Base-by-base conservation (phyloP, 148 eudicot species). In the Tetragonia tetragonoides region DNA sequence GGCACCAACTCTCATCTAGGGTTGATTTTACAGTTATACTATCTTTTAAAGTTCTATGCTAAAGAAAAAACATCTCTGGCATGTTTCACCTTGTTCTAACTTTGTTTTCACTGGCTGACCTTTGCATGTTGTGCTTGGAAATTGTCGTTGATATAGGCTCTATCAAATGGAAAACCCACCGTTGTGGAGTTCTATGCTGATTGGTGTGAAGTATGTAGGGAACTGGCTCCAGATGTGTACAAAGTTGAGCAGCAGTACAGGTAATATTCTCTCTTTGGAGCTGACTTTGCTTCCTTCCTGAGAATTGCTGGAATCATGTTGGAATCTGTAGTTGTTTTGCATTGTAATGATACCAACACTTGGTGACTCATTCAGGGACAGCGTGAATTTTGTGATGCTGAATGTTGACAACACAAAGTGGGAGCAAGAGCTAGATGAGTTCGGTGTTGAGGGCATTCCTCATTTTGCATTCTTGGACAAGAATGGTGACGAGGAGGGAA, bases 191-290 rank as follows among this genome's bases (percentile, higher is more conserved):
- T 96, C 81, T 96, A 93, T 80, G 99, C 99, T 23, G 98, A 96
- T 82, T 96, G 99, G 99, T 95, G 99, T 60, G 98, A 95, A 90
- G 99, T 95, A 65, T 95, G 99, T 79, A 87, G 95, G 80, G 97
- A 95, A 85, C 79, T 95, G 81, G 98, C 97, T 59, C 93, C 95
- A 18, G 97, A 95, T 69, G 87, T 95, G 15, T 95, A 93, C 90
- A 90, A 87, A 88, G 92, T 95, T 65, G 97, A 95, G 79, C 98
- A 93, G 81, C 91, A 90, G 78, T 96, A 86, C 87, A 93, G 86
- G 99, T 96, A 82, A 83, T 39, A 71, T 40, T 47, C 51, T 61
- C 73, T 65, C 41, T 60, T 60, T 49, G 66, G 21, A 7, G 12
- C 70, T 16, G 17, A 49, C 61, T 64, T 75, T 74, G 28, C 46